Evolutionary conservation across 2,329 filamentous ascomycete genomes (phyloP), one percentile per base, ranked within the genome.

Genomic region (Madurella fahalii): DNA sequence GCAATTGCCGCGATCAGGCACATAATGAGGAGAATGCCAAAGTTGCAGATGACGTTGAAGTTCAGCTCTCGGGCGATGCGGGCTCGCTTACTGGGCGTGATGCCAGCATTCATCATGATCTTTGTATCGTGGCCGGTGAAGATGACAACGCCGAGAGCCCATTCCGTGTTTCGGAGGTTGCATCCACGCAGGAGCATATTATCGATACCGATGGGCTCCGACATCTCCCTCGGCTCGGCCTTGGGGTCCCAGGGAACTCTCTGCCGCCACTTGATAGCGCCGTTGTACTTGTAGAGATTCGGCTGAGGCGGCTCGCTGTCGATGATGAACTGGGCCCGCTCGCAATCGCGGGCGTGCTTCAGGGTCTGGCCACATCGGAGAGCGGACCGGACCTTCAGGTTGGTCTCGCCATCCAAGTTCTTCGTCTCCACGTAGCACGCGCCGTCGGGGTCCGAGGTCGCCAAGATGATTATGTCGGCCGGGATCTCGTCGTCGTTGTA

Each of bases 351-450:
- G 13, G 94, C 94, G 70, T 97, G 92, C 68, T 86, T 90, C 57
- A 99, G 80, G 45, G 83, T 77, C 50, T 88, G 85, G 12, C 92
- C 89, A 66, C 90, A 94, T 60, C 93, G 89, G 41, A 99, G 79
- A 17, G 94, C 90, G 66, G 93, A 89, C 56, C 94, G 87, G 58
- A 96, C 91, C 72, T 99, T 99, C 59, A 99, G 75, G 65, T 99
- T 99, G 2, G 94, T 99, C 74, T 99, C 94, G 48, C 94, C 94
- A 66, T 99, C 94, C 76, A 99, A 70, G 68, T 96, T 97, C 77
- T 97, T 99, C 2, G 94, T 99, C 72, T 99, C 94, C 18, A 99
- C 88, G 65, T 96, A 99, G 72, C 94, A 99, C 39, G 90, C 90
- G 48, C 94, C 94, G 64, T 99, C 94, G 1, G 87, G 81, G 64